Evolutionary conservation across 495 filamentous ascomycete genomes (phyloP).

Genomic region (Aspergillus saccharolyticus): DNA sequence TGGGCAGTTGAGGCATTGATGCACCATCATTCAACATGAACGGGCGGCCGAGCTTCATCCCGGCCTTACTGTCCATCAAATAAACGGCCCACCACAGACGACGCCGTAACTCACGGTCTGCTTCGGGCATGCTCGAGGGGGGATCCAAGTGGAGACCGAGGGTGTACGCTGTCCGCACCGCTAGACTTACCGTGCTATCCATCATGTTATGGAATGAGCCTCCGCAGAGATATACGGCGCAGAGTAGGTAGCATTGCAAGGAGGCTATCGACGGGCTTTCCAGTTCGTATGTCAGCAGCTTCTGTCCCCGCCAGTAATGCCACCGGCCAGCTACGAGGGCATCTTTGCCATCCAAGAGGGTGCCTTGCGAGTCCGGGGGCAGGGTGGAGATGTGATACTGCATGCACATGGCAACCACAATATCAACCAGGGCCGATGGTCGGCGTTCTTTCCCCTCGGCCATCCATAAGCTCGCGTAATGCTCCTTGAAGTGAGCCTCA

Average conservation of each 20-base stretch:
- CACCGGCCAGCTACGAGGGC: constrained; percentile 37
- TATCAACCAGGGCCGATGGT: constrained; percentile 41
- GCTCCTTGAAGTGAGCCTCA: constrained; percentile 37
- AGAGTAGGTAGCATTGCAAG: constrained; percentile 47
- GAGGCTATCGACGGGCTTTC: constrained; percentile 48
- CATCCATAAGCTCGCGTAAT: constrained; percentile 43
- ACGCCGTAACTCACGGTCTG: constrained; percentile 37
- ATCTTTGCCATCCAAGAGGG: constrained; percentile 25
- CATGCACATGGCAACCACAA: constrained; percentile 46
- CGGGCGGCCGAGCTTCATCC: constrained; percentile 50
- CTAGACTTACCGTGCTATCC: constrained; percentile 33
- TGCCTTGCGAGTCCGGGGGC: not conserved
- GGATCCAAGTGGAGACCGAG: constrained; percentile 49
- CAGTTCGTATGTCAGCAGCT: constrained; percentile 39
- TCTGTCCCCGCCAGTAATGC: constrained; percentile 42
- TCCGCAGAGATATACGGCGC: constrained; percentile 38
- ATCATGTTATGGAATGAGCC: constrained; percentile 49
- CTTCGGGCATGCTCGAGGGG: constrained; percentile 25
- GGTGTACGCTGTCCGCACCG: constrained; percentile 45
- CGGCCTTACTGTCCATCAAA: constrained; percentile 39
- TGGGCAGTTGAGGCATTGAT: constrained; percentile 35
- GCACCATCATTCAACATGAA: constrained; percentile 27
- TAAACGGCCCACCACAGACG: constrained; percentile 51
- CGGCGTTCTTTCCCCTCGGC: constrained; percentile 23
- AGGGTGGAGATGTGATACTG: constrained; percentile 27